Percentiles rank a stretch among this genome's conserved stretches.
phyloP scores from a whole-genome alignment of 1,139 yeast genomes.

The Kurtzmaniella quercitrusa region DNA sequence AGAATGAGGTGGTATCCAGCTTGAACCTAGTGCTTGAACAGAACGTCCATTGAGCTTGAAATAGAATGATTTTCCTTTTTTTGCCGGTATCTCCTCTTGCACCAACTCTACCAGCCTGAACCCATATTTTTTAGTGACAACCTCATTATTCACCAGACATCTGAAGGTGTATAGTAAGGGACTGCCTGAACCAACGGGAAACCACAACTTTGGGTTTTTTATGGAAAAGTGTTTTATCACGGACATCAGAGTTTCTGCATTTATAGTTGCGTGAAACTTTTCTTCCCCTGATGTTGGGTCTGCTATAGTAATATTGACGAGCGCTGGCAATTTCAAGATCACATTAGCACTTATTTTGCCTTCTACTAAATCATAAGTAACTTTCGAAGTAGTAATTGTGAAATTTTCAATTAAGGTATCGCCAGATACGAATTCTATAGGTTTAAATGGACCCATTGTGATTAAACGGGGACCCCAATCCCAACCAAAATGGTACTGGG shows the following conservation, averaged over 20 bases:
- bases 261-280: background rate
- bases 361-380: conserved; percentile 4
- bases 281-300: background rate
- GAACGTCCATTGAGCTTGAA: conserved; percentile 38
- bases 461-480: conserved; percentile 53
- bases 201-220: conserved; percentile 34
- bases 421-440: conserved; percentile 29
- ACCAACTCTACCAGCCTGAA: conserved; percentile 35
- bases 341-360: conserved; percentile 1
- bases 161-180: conserved; percentile 26
- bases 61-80: conserved; percentile 35
- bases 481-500: conserved; percentile 57
- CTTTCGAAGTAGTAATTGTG: conserved; percentile 8
- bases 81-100: conserved; percentile 26
- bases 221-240: conserved; percentile 7
- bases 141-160: conserved; percentile 14
- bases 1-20: conserved; percentile 49
- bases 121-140: conserved; percentile 22
- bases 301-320: background rate
- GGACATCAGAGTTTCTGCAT: background rate
- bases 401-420: conserved; percentile 10
- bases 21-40: conserved; percentile 35
- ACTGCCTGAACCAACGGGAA: conserved; percentile 34
- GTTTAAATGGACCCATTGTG: conserved; percentile 46
- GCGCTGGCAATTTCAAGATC: background rate